Conservation (phyloP, 495 filamentous ascomycete genomes). For the Penicillium verhagenii region DNA sequence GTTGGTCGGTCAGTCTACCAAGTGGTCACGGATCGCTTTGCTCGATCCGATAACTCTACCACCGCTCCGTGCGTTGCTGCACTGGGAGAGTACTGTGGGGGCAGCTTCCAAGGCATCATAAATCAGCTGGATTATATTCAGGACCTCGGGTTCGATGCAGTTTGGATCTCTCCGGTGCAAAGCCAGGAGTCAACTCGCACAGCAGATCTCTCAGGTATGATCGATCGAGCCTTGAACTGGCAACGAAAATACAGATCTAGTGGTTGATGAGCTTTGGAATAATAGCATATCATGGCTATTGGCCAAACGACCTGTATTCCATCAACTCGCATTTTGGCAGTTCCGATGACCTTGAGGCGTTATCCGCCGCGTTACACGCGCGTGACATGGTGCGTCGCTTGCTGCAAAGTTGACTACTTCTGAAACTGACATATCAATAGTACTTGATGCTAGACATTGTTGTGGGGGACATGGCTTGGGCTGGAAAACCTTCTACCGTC, state of each 20-base stretch:
- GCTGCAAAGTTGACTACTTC: background rate
- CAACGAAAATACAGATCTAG: conserved; percentile 51
- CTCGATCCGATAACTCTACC: conserved; percentile 56
- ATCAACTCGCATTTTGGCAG: conserved; percentile 63
- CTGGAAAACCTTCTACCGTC: conserved; percentile 43
- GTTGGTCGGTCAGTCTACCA: conserved; percentile 46
- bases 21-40: conserved; percentile 66
- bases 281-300: conserved; percentile 64
- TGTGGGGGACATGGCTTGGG: conserved; percentile 64
- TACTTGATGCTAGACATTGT: conserved; percentile 72
- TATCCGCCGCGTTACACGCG: conserved; percentile 52
- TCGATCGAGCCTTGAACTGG: background rate
- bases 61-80: conserved; percentile 18
- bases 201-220: conserved; percentile 55
- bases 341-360: conserved; percentile 53
- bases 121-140: conserved; percentile 51
- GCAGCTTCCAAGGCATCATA: conserved; percentile 65
- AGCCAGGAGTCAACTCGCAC: conserved; percentile 12
- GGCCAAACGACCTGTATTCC: conserved; percentile 60
- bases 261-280: conserved; percentile 42
- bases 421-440: conserved; percentile 6
- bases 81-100: conserved; percentile 60
- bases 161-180: conserved; percentile 58
- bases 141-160: conserved; percentile 66
- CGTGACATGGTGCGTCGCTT: conserved; percentile 43